Base-by-base conservation (phyloP, 768 basidiomycete genomes). In the Gloeophyllum trabeum region DNA sequence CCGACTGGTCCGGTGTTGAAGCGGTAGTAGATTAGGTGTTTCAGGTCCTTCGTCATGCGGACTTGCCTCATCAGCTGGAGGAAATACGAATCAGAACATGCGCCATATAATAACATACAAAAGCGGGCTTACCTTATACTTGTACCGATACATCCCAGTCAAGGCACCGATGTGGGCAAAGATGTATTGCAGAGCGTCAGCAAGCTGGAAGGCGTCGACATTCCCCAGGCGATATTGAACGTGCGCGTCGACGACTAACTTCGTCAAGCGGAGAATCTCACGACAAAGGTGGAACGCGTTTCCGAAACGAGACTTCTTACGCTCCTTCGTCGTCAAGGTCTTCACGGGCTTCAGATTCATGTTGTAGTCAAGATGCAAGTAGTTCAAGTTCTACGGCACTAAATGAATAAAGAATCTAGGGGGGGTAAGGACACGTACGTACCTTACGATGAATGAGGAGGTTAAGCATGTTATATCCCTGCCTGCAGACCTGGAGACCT, bases 1-100 rank as follows among this genome's bases (percentile, higher is more conserved):
- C 96, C 96, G 39, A 99, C 96, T 47, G 96, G 96, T 47, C 96
- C 96, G 32, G 96, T 98, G 69, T 99, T 99, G 77, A 99, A 99
- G 46, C 92, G 88, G 56, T 94, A 94, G 69, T 94, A 94, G 63
- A 96, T 93, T 53, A 97, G 66, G 58, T 97, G 93, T 71, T 99
- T 99, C 60, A 98, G 61, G 60, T 98, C 96, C 75, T 98, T 99
- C 53, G 91, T 96, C 92, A 94, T 94, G 48, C 96, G 84, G 28
- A 99, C 92, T 79, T 99, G 96, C 56, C 90, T 76, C 96, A 99
- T 99, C 47, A 99, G 72, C 89, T 86, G 51, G 25, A 45, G 28
- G 5, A 20, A 7, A 4, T 4, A 40, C 46, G 16, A 46, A 48
- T 42, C 44, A 46, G 44, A 19, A n/a, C n/a, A n/a, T n/a, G n/a